Percentiles rank a stretch among this genome's conserved stretches.
Evolutionary conservation across 257 asterid species (phyloP).

Genomic region (Nicotiana otophora): DNA sequence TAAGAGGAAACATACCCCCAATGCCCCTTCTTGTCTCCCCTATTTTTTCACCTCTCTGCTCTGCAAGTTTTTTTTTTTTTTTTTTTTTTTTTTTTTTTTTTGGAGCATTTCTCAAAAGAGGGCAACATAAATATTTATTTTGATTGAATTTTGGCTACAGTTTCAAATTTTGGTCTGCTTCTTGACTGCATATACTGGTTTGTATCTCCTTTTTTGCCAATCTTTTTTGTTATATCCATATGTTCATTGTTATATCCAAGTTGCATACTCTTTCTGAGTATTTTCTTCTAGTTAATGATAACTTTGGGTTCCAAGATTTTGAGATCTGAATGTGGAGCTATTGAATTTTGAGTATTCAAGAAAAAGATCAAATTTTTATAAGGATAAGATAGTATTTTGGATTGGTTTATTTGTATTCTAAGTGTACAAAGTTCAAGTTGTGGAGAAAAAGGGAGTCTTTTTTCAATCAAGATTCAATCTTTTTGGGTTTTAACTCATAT

Average conservation of each 20-base stretch:
- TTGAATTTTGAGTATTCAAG: background rate
- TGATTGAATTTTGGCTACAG: constrained; percentile 12
- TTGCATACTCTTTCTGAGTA: background rate
- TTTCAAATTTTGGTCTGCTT: constrained; percentile 24
- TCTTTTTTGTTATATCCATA: background rate
- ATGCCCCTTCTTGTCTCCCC: background rate
- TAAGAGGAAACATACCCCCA: constrained; percentile 16
- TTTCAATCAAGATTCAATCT: background rate
- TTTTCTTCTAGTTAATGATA: background rate
- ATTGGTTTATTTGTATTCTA: constrained; percentile 10
- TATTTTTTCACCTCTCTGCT: background rate
- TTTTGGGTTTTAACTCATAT: background rate
- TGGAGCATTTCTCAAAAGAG: background rate
- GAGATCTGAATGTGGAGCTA: constrained; percentile 52
- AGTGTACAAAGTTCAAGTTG: constrained; percentile 21
- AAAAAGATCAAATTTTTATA: background rate
- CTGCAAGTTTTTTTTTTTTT: background rate
- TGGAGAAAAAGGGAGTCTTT: background rate
- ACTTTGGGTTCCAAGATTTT: constrained; percentile 15
- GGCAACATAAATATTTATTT: background rate
- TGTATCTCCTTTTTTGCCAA: constrained; percentile 17
- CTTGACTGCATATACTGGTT: constrained; percentile 25
- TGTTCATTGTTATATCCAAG: background rate
- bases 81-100: too few relatives aligned
- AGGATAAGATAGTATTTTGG: constrained; percentile 11